Evolutionary conservation across 768 basidiomycete species (phyloP).

Genomic region (Leccinum fibrillosum): DNA sequence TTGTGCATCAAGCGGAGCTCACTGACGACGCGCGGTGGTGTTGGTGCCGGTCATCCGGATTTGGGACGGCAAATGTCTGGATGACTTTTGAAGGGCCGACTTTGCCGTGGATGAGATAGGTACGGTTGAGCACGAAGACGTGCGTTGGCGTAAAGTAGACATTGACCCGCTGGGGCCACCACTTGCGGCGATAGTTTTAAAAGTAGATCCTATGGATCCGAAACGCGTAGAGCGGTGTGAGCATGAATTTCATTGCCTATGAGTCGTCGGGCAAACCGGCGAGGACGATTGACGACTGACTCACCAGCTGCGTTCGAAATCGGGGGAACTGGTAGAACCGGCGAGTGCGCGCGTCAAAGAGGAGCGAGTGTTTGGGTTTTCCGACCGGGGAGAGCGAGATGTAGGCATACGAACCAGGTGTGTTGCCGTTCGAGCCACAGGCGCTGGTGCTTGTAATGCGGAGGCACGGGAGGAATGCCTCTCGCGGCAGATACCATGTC

Average conservation of each 20-base stretch:
- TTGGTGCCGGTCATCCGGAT: too few species aligned
- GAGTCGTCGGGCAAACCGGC: too few species aligned
- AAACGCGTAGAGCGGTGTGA: too few species aligned
- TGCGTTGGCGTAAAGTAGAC: constrained; percentile 11
- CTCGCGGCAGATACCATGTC: constrained; percentile 6
- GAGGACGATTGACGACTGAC: neutral
- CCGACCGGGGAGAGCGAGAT: constrained; percentile 9
- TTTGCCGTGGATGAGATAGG: too few species aligned
- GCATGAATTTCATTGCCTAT: too few species aligned
- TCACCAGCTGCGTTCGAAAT: constrained; percentile 10
- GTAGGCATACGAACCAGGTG: constrained; percentile 9
- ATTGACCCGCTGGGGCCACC: constrained; percentile 8
- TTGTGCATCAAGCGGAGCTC: constrained; percentile 23
- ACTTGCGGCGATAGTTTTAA: too few species aligned
- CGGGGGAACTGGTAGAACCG: constrained; percentile 20
- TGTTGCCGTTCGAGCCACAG: neutral
- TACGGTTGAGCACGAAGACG: too few species aligned
- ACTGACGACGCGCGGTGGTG: neutral
- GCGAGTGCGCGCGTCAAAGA: constrained; percentile 11
- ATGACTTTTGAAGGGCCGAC: too few species aligned
- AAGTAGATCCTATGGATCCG: constrained; percentile 11
- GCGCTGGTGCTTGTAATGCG: neutral
- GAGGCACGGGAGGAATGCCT: constrained; percentile 5
- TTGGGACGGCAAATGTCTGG: too few species aligned
- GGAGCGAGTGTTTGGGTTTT: constrained; percentile 9